Evolutionary conservation across 371 early-diverging fungal genomes (phyloP).

Genomic region (Saksenaea oblongispora): DNA sequence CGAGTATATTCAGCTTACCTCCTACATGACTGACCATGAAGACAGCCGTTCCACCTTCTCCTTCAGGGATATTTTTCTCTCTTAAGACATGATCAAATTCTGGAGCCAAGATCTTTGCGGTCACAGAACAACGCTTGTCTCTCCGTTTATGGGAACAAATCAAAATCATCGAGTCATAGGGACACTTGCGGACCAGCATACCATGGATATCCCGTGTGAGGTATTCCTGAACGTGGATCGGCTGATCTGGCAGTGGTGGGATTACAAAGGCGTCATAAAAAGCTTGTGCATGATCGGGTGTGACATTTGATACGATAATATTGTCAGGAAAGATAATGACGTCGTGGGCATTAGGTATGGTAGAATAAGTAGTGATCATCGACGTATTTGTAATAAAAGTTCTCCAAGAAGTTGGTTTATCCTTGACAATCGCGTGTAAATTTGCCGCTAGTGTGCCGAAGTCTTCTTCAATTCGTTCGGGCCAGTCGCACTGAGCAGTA

Average conservation of each 20-base stretch:
- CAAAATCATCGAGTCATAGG: constrained; percentile 47
- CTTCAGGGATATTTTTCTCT: constrained; percentile 51
- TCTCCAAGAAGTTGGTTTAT: constrained; percentile 17
- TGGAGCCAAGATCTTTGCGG: constrained; percentile 65
- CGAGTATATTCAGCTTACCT: constrained; percentile 30
- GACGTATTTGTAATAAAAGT: constrained; percentile 37
- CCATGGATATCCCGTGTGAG: background rate
- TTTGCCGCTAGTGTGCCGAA: constrained; percentile 35
- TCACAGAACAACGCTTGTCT: constrained; percentile 75
- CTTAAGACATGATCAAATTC: constrained; percentile 58
- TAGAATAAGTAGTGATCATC: constrained; percentile 21
- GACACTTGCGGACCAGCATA: constrained; percentile 17
- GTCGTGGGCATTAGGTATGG: constrained; percentile 25
- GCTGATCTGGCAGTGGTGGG: constrained; percentile 17
- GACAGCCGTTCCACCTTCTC: constrained; percentile 32
- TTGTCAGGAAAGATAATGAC: constrained; percentile 43
- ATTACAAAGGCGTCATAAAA: constrained; percentile 28
- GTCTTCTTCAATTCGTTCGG: constrained; percentile 50
- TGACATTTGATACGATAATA: constrained; percentile 37
- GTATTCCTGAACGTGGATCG: constrained; percentile 12
- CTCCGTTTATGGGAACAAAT: constrained; percentile 74
- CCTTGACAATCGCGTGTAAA: constrained; percentile 8
- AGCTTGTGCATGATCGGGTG: constrained; percentile 19
- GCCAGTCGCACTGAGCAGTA: constrained; percentile 65
- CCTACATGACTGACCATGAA: constrained; percentile 66